phyloP scores from a whole-genome alignment of 2,329 filamentous ascomycete genomes.

The Penicillium italicum region DNA sequence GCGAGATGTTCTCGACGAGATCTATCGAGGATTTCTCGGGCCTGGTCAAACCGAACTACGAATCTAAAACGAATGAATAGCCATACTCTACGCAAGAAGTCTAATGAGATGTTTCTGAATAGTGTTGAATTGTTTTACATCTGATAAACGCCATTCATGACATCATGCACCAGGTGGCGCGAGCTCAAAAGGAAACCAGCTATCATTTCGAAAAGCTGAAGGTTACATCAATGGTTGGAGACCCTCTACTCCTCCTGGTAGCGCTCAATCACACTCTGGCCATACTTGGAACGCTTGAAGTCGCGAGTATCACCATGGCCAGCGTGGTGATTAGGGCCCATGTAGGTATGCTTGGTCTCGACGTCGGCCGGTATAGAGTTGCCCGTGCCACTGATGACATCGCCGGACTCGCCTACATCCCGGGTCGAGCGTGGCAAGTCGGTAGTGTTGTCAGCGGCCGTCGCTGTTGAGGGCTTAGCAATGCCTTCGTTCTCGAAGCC shows the following conservation, averaged over 20 bases:
- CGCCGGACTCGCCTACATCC: constrained; percentile 36
- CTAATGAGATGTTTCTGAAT: background rate
- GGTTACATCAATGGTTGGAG: background rate
- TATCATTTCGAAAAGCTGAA: background rate
- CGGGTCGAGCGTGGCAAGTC: constrained; percentile 43
- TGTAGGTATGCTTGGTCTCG: constrained; percentile 35
- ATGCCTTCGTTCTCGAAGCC: constrained; percentile 36
- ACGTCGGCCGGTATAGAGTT: constrained; percentile 37
- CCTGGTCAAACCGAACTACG: constrained; percentile 1
- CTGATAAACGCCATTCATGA: background rate
- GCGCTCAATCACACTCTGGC: constrained; percentile 37
- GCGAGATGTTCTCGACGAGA: constrained; percentile 72
- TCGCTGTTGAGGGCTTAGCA: constrained; percentile 35
- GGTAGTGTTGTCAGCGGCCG: constrained; percentile 48
- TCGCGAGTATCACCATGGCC: constrained; percentile 38
- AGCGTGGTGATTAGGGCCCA: constrained; percentile 32
- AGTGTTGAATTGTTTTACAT: background rate
- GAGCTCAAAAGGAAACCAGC: background rate
- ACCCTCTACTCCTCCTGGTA: constrained; percentile 15
- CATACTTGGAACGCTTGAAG: constrained; percentile 40
- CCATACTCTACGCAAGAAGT: background rate
- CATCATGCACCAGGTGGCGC: background rate
- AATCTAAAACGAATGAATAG: background rate
- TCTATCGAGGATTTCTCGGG: constrained; percentile 71
- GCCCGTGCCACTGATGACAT: constrained; percentile 43